These are phyloP conservation scores for Russula sp. DNA, from an alignment of 768 basidiomycete genomes.

Conservation along the genomic window DNA sequence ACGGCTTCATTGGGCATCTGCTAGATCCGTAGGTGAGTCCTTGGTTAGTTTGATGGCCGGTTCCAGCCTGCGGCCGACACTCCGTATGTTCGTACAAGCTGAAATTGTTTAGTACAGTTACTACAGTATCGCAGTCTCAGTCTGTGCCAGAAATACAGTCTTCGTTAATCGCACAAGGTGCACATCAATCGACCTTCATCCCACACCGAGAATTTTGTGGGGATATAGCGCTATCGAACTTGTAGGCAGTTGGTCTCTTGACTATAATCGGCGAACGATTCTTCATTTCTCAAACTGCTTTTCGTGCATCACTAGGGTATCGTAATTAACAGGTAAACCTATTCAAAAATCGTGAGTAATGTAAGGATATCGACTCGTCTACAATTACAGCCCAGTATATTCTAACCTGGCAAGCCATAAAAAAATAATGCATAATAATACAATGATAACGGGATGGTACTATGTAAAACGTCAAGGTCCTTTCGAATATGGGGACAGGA, in stretches of 20 bases:
- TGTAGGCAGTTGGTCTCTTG: too few relatives aligned
- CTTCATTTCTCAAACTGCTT: neutral
- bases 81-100: too few relatives aligned
- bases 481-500: neutral
- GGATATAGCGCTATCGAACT: too few relatives aligned
- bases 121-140: too few relatives aligned
- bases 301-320: neutral
- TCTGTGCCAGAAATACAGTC: too few relatives aligned
- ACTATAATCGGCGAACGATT: neutral
- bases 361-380: neutral
- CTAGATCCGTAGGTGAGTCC: too few relatives aligned
- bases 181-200: too few relatives aligned
- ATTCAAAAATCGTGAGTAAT: neutral
- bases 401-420: neutral
- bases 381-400: neutral
- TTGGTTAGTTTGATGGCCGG: too few relatives aligned
- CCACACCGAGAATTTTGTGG: neutral
- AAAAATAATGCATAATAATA: neutral
- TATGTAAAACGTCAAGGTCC: neutral
- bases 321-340: neutral
- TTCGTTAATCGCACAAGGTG: too few relatives aligned
- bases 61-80: too few relatives aligned
- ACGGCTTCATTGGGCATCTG: too few relatives aligned
- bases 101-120: too few relatives aligned
- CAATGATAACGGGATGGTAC: neutral